A percentile compares a stretch with the other conserved stretches of the same genome.
Evolutionary conservation across 495 filamentous ascomycete genomes (phyloP).

Genomic region (Corynascus novoguineensis): DNA sequence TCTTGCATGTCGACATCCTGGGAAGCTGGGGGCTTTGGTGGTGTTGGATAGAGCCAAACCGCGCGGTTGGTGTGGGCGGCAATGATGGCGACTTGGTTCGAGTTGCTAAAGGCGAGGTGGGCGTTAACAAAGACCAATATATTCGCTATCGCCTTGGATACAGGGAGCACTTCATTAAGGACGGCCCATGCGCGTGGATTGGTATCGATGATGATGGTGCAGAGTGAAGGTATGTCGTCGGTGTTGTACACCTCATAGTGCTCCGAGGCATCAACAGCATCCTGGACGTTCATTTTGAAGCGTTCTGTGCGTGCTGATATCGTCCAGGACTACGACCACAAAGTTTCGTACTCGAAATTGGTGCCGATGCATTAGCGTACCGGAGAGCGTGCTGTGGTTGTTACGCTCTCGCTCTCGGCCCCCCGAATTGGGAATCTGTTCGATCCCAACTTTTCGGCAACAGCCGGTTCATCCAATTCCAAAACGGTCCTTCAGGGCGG

Average conservation of each 20-base stretch:
- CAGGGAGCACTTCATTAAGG: constrained; percentile 67
- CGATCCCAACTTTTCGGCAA: neutral
- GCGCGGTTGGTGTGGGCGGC: constrained; percentile 81
- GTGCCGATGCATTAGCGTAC: neutral
- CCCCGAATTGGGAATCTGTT: neutral
- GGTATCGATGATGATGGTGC: constrained; percentile 90
- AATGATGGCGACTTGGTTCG: constrained; percentile 88
- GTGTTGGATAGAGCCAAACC: constrained; percentile 76
- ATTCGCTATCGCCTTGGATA: constrained; percentile 80
- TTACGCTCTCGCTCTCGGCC: too few species aligned
- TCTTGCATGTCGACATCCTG: constrained; percentile 46
- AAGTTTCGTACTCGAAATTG: neutral
- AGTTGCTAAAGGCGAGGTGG: constrained; percentile 86
- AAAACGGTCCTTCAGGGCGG: neutral
- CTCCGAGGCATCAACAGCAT: constrained; percentile 88
- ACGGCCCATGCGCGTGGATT: constrained; percentile 92
- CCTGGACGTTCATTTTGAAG: constrained; percentile 37
- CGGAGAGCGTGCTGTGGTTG: neutral
- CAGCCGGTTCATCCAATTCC: neutral
- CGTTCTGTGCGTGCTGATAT: neutral
- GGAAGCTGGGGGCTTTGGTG: constrained; percentile 25
- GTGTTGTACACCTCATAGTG: constrained; percentile 63
- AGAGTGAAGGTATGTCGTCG: constrained; percentile 73
- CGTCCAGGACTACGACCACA: neutral
- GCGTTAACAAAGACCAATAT: constrained; percentile 95